These are phyloP conservation scores for Trichomonas vaginalis DNA, from an alignment of 208 protist species.

Conservation along the genomic window DNA sequence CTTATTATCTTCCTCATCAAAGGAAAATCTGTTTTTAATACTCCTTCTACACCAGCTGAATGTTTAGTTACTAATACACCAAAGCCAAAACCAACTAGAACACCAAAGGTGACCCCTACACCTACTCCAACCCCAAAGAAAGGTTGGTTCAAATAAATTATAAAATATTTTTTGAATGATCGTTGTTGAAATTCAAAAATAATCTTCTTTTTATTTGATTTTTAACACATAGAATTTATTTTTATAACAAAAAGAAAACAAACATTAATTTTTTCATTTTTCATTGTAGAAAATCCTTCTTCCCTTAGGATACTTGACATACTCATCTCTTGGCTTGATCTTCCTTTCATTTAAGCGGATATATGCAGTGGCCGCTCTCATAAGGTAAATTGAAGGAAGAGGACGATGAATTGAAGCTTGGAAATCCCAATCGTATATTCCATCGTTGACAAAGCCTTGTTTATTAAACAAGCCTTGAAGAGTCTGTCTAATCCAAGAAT, in stretches of 20 bases:
- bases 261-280: neutral
- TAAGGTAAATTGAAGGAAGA: neutral
- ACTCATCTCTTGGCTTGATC: neutral
- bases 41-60: no score
- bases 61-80: no score
- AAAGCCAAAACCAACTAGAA: no score
- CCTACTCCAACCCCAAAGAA: no score
- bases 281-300: neutral
- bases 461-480: conserved; percentile 72
- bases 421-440: conserved; percentile 81
- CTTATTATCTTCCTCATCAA: no score
- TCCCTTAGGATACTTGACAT: neutral
- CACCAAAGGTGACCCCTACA: no score
- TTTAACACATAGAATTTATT: neutral
- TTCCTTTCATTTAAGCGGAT: neutral
- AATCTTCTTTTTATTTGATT: neutral
- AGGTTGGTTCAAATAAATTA: no score
- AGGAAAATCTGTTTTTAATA: no score
- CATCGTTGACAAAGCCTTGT: conserved; percentile 85
- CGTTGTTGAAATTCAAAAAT: neutral
- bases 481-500: conserved; percentile 82
- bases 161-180: neutral
- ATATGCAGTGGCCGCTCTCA: neutral
- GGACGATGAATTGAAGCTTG: neutral
- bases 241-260: neutral